Evolutionary conservation across 345 rosid genomes (phyloP), one percentile per base, ranked within the genome.

Genomic region (Gossypium raimondii): DNA sequence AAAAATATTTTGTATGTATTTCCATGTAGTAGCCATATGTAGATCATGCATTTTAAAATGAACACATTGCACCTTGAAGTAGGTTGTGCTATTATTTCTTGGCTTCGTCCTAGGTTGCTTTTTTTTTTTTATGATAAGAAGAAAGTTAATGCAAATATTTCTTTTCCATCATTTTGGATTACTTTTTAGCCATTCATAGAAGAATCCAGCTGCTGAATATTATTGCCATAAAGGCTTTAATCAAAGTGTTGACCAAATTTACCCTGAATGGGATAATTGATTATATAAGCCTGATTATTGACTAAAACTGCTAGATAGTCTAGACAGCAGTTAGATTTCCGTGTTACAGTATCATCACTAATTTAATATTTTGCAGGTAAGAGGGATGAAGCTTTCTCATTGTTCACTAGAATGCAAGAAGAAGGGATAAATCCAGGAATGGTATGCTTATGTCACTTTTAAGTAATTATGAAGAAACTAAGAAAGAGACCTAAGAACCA

Each of bases 371-470:
- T 60, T 83, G 55, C 84, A 93, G 98, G 98, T 64, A 84, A 88
- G 76, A 83, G 71, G 67, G 81, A 69, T 43, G 89, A 87, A 82
- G 94, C 94, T 74, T 81, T 83, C 67, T 72, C 76, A 34, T 78
- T 93, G 71, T 91, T 91, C 77, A 43, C 74, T 75, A 82, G 84
- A 77, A 85, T 91, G 94, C 91, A 75, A 84, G 87, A 82, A 81
- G 89, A 83, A 81, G 93, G 97, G 77, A 87, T 89, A 76, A 88
- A 81, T 71, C 97, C 94, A 53, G 97, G 90, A 78, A 73, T 18
- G 91, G 98, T 89, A 88, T 29, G 88, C 27, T 48, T 27, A 50
- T 16, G 47, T 69, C 47, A 17, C 14, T 25, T 10, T 69, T 51
- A 51, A 51, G 14, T 16, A 51, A 27, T 17, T 69, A 69, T 17